phyloP scores from a whole-genome alignment of 148 eudicot species.

The Cornus suecica region DNA sequence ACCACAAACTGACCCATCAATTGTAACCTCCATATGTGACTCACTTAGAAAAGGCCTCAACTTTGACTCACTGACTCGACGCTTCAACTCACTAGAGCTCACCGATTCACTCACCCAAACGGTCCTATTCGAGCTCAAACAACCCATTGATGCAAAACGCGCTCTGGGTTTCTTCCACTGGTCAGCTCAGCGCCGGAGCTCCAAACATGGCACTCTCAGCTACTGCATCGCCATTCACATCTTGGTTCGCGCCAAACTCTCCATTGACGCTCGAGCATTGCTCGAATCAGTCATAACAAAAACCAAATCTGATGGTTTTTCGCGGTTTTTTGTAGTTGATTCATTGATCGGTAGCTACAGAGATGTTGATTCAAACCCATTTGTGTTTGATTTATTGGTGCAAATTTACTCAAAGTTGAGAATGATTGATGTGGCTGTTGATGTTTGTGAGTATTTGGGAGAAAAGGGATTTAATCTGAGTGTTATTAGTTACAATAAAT shows the following conservation, averaged over 20 bases:
- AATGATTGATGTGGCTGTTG: slow-evolving; percentile 52
- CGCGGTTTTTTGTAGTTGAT: slow-evolving; percentile 37
- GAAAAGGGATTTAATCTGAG: slow-evolving; percentile 56
- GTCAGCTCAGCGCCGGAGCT: slow-evolving; percentile 47
- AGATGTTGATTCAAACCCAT: slow-evolving; percentile 41
- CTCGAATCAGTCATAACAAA: slow-evolving; percentile 53
- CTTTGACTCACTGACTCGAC: slow-evolving; percentile 52
- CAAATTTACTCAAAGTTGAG: slow-evolving; percentile 75
- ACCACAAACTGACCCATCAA: slow-evolving; percentile 1
- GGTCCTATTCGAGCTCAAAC: slow-evolving; percentile 64
- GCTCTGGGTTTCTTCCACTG: slow-evolving; percentile 85
- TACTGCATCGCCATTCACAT: slow-evolving; percentile 71
- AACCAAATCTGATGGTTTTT: slow-evolving; percentile 12
- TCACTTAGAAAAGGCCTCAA: slow-evolving; percentile 55
- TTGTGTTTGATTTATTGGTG: slow-evolving; percentile 81
- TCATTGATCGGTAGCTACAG: slow-evolving; percentile 48
- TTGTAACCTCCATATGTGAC: slow-evolving; percentile 42
- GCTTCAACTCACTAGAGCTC: slow-evolving; percentile 31
- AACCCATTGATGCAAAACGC: slow-evolving; percentile 58
- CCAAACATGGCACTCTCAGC: slow-evolving; percentile 37
- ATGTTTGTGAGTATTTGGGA: slow-evolving; percentile 54
- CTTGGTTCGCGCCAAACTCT: slow-evolving; percentile 44
- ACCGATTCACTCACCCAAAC: slow-evolving; percentile 33
- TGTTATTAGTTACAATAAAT: slow-evolving; percentile 61
- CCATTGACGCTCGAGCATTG: slow-evolving; percentile 63